These are phyloP conservation scores for Sedum album DNA, from an alignment of 164 flowering plant species.

Conservation along the genomic window DNA sequence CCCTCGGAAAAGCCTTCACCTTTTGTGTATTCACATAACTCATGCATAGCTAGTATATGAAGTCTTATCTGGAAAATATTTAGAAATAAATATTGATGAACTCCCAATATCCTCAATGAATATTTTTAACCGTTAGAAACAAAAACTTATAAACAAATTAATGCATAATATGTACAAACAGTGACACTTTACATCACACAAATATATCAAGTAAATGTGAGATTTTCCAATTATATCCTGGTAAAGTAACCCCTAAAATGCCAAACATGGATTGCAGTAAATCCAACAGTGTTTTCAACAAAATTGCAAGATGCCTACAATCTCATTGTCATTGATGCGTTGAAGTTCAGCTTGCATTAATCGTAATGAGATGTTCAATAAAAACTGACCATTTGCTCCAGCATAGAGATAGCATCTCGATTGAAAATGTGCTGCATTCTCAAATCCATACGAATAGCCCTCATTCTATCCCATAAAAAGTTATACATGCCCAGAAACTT, in stretches of 20 bases:
- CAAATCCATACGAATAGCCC: conserved; percentile 91
- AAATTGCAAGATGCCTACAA: neutral
- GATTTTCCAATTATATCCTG: too few relatives aligned
- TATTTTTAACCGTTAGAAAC: too few relatives aligned
- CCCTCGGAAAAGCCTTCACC: conserved; percentile 99
- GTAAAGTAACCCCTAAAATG: neutral
- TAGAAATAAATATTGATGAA: conserved; percentile 9
- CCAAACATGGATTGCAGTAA: neutral
- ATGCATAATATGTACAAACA: too few relatives aligned
- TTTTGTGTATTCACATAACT: conserved; percentile 79
- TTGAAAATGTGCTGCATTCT: conserved; percentile 94
- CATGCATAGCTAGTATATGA: conserved; percentile 96
- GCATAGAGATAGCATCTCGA: conserved; percentile 62
- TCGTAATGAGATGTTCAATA: conserved; percentile 3
- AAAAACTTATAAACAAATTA: too few relatives aligned
- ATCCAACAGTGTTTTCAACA: neutral
- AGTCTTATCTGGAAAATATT: conserved; percentile 65
- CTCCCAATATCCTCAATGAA: neutral
- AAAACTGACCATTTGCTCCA: conserved; percentile 90
- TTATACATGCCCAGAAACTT: conserved; percentile 78
- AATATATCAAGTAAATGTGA: too few relatives aligned
- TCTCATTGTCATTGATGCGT: neutral
- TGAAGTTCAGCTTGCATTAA: neutral
- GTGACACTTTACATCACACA: too few relatives aligned
- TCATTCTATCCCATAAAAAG: conserved; percentile 98